Evolutionary conservation across 2,329 filamentous ascomycete species (phyloP).

Genomic region (Botrytis pseudocinerea): DNA sequence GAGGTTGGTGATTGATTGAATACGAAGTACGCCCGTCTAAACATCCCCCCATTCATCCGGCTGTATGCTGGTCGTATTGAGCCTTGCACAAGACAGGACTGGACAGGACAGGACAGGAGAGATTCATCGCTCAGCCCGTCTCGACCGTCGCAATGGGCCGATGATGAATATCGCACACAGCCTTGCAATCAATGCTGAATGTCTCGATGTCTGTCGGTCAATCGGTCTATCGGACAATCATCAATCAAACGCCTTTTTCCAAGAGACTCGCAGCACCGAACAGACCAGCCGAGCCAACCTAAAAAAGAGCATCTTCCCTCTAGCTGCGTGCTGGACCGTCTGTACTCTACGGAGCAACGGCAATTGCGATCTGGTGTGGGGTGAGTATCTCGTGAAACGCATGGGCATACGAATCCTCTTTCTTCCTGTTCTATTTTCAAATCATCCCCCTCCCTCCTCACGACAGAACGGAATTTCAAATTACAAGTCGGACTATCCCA

Average conservation of each 20-base stretch:
- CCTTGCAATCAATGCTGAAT: slow-evolving; percentile 16
- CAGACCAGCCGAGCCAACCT: neutral
- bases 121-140: slow-evolving; percentile 11
- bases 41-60: slow-evolving; percentile 14
- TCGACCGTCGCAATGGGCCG: neutral
- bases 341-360: neutral
- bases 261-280: slow-evolving; percentile 7
- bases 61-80: neutral
- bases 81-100: slow-evolving; percentile 6
- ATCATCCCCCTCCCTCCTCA: slow-evolving; percentile 18
- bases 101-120: too few species aligned
- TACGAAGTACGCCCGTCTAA: neutral
- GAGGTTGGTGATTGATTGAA: neutral
- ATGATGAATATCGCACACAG: slow-evolving; percentile 7
- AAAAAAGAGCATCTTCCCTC: neutral
- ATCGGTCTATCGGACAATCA: too few species aligned
- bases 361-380: slow-evolving; percentile 14
- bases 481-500: slow-evolving; percentile 20
- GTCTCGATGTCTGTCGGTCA: neutral
- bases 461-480: slow-evolving; percentile 24
- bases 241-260: neutral
- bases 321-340: neutral
- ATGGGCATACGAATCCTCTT: slow-evolving; percentile 14
- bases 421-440: slow-evolving; percentile 12
- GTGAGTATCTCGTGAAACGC: slow-evolving; percentile 11